Evolutionary conservation across 129 eudicot species (phyloP).

Genomic region (Silybum marianum): DNA sequence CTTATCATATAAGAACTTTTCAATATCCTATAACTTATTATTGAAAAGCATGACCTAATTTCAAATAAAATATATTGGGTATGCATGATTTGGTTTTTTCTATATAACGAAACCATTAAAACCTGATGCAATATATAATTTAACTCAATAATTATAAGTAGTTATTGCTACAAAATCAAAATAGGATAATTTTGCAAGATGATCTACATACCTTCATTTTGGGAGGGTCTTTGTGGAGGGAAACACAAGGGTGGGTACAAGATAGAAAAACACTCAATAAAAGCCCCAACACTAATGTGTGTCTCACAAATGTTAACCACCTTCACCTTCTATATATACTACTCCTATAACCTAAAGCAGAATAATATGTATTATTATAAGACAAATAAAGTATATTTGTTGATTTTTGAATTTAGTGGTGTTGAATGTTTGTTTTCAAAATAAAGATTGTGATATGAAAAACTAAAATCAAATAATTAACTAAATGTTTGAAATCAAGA

Average conservation of each 20-base stretch:
- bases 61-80: no score
- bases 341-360: slow-evolving; percentile 9
- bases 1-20: background rate
- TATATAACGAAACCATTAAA: background rate
- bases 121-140: no score
- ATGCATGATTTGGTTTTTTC: background rate
- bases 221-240: slow-evolving; percentile 14
- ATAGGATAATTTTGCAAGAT: background rate
- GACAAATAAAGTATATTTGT: background rate
- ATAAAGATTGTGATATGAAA: background rate
- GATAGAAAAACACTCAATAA: slow-evolving; percentile 10
- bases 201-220: slow-evolving; percentile 29
- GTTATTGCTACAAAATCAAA: background rate
- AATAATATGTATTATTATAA: slow-evolving; percentile 5
- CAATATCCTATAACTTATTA: background rate
- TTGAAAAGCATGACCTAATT: background rate
- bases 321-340: slow-evolving; percentile 33
- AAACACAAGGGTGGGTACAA: slow-evolving; percentile 36
- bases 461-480: background rate
- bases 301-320: slow-evolving; percentile 37
- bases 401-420: background rate
- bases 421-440: background rate
- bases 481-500: no score
- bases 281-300: slow-evolving; percentile 37
- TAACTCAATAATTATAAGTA: no score